These are phyloP conservation scores for Linderniella brevidens DNA, from an alignment of 257 asterid species.

Conservation along the genomic window DNA sequence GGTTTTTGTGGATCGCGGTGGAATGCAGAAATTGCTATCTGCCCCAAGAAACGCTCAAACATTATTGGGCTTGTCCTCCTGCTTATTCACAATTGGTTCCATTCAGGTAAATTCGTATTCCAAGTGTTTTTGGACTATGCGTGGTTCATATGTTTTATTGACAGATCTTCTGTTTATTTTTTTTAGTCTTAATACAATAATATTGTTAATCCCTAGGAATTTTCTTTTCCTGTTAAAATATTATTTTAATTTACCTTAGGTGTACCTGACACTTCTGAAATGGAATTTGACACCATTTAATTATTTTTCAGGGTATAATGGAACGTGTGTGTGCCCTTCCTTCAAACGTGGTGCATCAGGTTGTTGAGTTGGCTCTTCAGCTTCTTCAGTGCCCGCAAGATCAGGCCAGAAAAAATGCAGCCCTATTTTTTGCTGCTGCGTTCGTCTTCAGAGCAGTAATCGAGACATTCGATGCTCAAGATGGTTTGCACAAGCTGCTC, in stretches of 20 bases:
- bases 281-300: too few species aligned
- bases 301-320: slow-evolving; percentile 67
- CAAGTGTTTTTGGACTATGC: not conserved
- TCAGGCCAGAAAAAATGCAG: slow-evolving; percentile 82
- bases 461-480: slow-evolving; percentile 82
- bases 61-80: slow-evolving; percentile 72
- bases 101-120: slow-evolving; percentile 48
- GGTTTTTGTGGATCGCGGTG: slow-evolving; percentile 84
- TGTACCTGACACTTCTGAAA: too few species aligned
- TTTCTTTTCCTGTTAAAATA: too few species aligned
- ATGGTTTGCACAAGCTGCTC: slow-evolving; percentile 78
- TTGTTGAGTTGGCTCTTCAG: slow-evolving; percentile 83
- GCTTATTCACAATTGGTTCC: slow-evolving; percentile 84
- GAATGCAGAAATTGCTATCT: slow-evolving; percentile 74
- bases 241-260: too few species aligned
- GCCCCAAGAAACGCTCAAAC: slow-evolving; percentile 60
- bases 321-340: slow-evolving; percentile 98
- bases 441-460: slow-evolving; percentile 90
- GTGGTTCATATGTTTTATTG: slow-evolving; percentile 5
- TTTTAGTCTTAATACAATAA: too few species aligned
- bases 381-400: slow-evolving; percentile 75
- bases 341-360: slow-evolving; percentile 55
- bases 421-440: slow-evolving; percentile 79
- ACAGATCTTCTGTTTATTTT: not conserved
- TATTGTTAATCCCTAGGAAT: too few species aligned